Evolutionary conservation across 768 basidiomycete species (phyloP), one percentile per base, ranked within the genome.

Genomic region (Austroboletus eburneus): DNA sequence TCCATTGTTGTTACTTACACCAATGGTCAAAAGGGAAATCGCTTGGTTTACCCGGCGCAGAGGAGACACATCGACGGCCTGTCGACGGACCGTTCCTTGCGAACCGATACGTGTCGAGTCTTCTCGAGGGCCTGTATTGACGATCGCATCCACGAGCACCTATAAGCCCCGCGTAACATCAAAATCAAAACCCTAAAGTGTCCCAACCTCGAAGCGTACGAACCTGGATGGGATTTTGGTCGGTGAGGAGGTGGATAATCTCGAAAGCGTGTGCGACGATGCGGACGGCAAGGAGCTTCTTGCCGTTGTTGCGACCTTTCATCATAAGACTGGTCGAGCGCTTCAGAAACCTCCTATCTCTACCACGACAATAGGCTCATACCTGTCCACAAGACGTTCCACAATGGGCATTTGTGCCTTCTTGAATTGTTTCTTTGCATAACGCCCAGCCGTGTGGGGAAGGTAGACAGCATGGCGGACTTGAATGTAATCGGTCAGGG

Each of bases 331-430:
- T 95, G 23, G 27, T 43, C 17, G 21, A 42, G 29, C 16, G 16
- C 20, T 35, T 55, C 23, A 50, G 45, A 14, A 25, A 23, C 24
- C 37, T 18, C 25, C 35, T 22, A 38, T 46, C 10, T 41, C 14
- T 49, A 45, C 20, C 36, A 21, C 23, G 45, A 24, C 10, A 23
- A 13, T 4, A 36, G 20, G 33, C 8, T 35, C 82, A 59, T 64
- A 91, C 93, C 85, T 86, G 80, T 97, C 94, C 57, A 98, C 96
- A 66, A 99, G 78, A 68, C 96, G 91, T 75, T 99, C 96, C 61
- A 98, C 96, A 68, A 99, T 95, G 66, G 96, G 96, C 96, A 99
- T 99, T 71, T 96, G 91, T 5, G 92, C 93, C 84, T 99, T 99
- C 81, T 94, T 97, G 85, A 98, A 99, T 73, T 97, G 94, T 78